These are phyloP conservation scores for Linaria vulgaris DNA, from an alignment of 257 asterid species.

Conservation along the genomic window DNA sequence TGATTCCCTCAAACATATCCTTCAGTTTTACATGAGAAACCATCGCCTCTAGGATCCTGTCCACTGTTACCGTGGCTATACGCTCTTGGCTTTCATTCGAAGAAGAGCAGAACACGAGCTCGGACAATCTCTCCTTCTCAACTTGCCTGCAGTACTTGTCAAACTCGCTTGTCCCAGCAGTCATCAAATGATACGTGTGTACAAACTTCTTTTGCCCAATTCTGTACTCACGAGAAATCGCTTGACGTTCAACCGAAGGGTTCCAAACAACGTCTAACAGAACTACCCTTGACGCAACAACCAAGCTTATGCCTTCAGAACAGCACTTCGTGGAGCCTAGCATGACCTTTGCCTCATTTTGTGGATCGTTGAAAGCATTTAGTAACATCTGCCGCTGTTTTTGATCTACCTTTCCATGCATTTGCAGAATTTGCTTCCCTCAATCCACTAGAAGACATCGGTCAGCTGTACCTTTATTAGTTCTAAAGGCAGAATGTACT, in stretches of 20 bases:
- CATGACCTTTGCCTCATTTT: conserved; percentile 37
- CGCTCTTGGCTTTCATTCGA: conserved; percentile 25
- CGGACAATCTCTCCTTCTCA: conserved; percentile 52
- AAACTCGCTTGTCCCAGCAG: conserved; percentile 43
- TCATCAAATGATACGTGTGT: conserved; percentile 46
- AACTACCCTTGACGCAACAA: conserved; percentile 53
- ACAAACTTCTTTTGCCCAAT: conserved; percentile 52
- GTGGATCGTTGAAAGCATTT: conserved; percentile 32
- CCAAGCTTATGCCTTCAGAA: conserved; percentile 53
- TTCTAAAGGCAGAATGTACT: conserved; percentile 40
- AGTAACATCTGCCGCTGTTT: conserved; percentile 38
- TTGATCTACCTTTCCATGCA: conserved; percentile 34
- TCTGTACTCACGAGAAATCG: conserved; percentile 46
- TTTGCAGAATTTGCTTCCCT: conserved; percentile 32
- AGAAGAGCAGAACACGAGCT: conserved; percentile 41
- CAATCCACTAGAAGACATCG: conserved; percentile 37
- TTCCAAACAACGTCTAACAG: conserved; percentile 55
- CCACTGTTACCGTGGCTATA: conserved; percentile 25
- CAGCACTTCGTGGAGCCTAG: conserved; percentile 54
- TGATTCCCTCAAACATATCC: conserved; percentile 43
- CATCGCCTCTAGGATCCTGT: conserved; percentile 40
- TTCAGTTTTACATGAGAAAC: conserved; percentile 22
- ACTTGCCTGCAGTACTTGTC: conserved; percentile 49
- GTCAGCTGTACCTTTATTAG: conserved; percentile 39
- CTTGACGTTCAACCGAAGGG: conserved; percentile 55